Evolutionary conservation across 2,329 filamentous ascomycete species (phyloP).

Genomic region (Cladophialophora carrionii): DNA sequence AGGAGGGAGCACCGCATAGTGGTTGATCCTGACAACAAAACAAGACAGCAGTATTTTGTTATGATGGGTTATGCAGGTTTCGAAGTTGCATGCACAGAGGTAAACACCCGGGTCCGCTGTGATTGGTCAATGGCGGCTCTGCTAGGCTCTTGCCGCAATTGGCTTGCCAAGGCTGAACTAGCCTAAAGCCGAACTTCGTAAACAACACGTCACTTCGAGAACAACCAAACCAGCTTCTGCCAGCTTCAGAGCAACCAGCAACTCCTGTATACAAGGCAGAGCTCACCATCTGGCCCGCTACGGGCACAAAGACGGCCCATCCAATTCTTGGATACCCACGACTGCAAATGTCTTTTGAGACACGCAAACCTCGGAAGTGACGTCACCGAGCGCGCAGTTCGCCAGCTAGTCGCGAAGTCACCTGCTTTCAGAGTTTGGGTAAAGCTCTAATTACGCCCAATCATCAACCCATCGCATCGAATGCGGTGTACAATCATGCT

Average conservation of each 20-base stretch:
- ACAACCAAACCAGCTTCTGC: neutral
- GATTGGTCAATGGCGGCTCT: conserved; percentile 1
- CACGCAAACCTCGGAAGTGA: conserved; percentile 16
- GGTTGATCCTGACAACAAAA: conserved; percentile 29
- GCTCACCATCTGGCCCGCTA: neutral
- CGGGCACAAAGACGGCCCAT: neutral
- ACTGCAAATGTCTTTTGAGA: neutral
- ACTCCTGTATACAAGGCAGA: neutral
- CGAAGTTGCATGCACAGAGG: conserved; percentile 9
- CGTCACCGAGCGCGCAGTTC: conserved; percentile 28
- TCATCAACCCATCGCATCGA: conserved; percentile 1
- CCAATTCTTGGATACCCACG: neutral
- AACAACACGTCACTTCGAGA: conserved; percentile 15
- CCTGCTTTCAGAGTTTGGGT: conserved; percentile 4
- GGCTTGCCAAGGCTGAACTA: conserved; percentile 2
- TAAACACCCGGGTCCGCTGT: neutral
- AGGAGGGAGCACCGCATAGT: conserved; percentile 29
- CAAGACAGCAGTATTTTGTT: conserved; percentile 26
- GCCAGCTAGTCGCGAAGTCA: conserved; percentile 14
- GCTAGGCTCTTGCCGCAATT: conserved; percentile 18
- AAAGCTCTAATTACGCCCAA: neutral
- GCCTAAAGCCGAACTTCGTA: neutral
- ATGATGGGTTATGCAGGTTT: conserved; percentile 17
- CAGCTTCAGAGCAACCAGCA: neutral
- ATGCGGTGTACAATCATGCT: neutral